These are phyloP conservation scores for Debaryomyces sp. DNA, from an alignment of 1,139 yeast genomes.

Conservation along the genomic window DNA sequence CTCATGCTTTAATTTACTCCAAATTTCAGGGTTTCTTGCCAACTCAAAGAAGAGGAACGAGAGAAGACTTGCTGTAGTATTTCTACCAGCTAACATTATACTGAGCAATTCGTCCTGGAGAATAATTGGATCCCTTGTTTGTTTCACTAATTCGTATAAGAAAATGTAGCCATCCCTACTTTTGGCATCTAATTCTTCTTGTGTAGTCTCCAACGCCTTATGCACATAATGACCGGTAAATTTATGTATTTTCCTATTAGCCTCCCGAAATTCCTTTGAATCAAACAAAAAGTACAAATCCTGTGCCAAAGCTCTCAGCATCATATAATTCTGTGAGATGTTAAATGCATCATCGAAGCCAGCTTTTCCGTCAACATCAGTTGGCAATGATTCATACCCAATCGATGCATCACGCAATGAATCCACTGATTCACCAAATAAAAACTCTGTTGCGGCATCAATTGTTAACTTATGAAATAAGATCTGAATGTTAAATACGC, in stretches of 20 bases:
- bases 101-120: slow-evolving; percentile 52
- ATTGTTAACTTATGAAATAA: slow-evolving; percentile 46
- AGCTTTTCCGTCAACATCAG: slow-evolving; percentile 22
- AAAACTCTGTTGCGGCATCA: slow-evolving; percentile 51
- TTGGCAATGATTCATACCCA: slow-evolving; percentile 22
- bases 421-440: slow-evolving; percentile 56
- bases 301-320: slow-evolving; percentile 35
- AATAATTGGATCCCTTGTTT: slow-evolving; percentile 46
- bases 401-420: slow-evolving; percentile 53
- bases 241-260: slow-evolving; percentile 26
- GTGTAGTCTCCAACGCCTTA: slow-evolving; percentile 25
- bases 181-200: slow-evolving; percentile 27
- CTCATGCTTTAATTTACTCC: slow-evolving; percentile 34
- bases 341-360: slow-evolving; percentile 45
- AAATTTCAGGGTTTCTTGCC: slow-evolving; percentile 41
- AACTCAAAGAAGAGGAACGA: slow-evolving; percentile 46
- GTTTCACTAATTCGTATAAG: slow-evolving; percentile 47
- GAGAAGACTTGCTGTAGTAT: slow-evolving; percentile 54
- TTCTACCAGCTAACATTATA: slow-evolving; percentile 54
- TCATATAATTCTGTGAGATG: slow-evolving; percentile 31
- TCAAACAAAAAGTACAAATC: slow-evolving; percentile 33
- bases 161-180: slow-evolving; percentile 45
- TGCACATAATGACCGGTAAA: slow-evolving; percentile 30
- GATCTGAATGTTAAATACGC: slow-evolving; percentile 37
- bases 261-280: slow-evolving; percentile 31